Evolutionary conservation across 1,139 yeast genomes (phyloP).

Genomic region (Geotrichum aggregatum): DNA sequence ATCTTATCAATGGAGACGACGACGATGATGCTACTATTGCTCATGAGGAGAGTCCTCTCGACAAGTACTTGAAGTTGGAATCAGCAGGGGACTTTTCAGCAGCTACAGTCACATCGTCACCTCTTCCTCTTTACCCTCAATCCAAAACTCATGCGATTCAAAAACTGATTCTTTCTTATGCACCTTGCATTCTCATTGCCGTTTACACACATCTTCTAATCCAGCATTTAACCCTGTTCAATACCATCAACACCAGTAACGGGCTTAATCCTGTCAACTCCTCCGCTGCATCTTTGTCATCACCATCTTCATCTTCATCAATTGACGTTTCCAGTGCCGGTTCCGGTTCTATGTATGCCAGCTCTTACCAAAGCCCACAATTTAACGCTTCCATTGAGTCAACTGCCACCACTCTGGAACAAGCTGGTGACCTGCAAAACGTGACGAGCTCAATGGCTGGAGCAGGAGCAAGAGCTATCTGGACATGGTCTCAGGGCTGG

Average conservation of each 20-base stretch:
- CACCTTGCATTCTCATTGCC: constrained; percentile 90
- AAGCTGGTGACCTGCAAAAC: background rate
- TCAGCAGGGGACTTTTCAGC: constrained; percentile 13
- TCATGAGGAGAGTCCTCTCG: background rate
- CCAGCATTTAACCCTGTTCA: constrained; percentile 76
- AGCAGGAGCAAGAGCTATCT: constrained; percentile 6
- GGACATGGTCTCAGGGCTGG: constrained; percentile 19
- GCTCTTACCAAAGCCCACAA: background rate
- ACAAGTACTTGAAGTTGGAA: background rate
- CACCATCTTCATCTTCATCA: background rate
- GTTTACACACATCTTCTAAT: constrained; percentile 91
- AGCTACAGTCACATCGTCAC: constrained; percentile 9
- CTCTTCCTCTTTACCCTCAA: background rate
- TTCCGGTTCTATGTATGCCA: background rate
- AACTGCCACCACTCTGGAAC: background rate
- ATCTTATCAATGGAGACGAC: constrained; percentile 1
- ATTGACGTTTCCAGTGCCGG: background rate
- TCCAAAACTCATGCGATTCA: constrained; percentile 18
- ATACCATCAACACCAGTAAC: constrained; percentile 11
- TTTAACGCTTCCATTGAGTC: background rate
- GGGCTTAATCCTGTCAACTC: background rate
- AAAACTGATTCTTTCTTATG: constrained; percentile 71
- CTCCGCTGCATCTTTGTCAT: constrained; percentile 3
- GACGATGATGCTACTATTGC: constrained; percentile 5
- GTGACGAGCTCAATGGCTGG: background rate